These are phyloP conservation scores for Fusarium chaquense DNA, from an alignment of 2,329 filamentous ascomycete genomes.

Conservation along the genomic window DNA sequence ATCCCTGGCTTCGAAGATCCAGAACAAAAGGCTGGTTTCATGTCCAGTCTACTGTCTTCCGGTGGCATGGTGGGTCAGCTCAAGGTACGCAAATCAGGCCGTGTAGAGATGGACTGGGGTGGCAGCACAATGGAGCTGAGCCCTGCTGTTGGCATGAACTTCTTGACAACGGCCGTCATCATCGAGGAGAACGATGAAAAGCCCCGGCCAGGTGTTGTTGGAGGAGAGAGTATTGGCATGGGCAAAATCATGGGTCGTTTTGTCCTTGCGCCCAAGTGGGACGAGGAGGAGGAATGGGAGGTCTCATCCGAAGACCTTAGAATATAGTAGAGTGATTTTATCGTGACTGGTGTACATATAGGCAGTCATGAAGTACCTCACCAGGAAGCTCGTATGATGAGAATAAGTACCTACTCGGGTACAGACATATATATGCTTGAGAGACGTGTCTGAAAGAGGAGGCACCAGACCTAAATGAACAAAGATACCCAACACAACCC, in stretches of 20 bases:
- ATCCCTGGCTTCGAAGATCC: conserved; percentile 49
- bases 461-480: conserved; percentile 1
- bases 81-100: conserved; percentile 71
- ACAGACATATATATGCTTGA: not conserved
- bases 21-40: conserved; percentile 51
- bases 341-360: not conserved
- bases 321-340: conserved; percentile 18
- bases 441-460: not conserved
- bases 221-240: conserved; percentile 70
- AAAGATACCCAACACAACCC: conserved; percentile 31
- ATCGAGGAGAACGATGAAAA: conserved; percentile 69
- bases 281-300: conserved; percentile 68
- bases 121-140: conserved; percentile 66
- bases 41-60: conserved; percentile 57
- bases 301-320: conserved; percentile 54
- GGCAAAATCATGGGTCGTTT: conserved; percentile 73
- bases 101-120: conserved; percentile 72
- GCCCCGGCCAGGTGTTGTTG: conserved; percentile 55
- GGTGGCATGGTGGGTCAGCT: conserved; percentile 72
- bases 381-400: not conserved
- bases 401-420: not conserved
- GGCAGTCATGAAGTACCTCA: not conserved
- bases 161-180: conserved; percentile 70
- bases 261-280: conserved; percentile 69
- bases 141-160: conserved; percentile 65